Evolutionary conservation across 768 basidiomycete species (phyloP).

Genomic region (Cystofilobasidium capitatum): DNA sequence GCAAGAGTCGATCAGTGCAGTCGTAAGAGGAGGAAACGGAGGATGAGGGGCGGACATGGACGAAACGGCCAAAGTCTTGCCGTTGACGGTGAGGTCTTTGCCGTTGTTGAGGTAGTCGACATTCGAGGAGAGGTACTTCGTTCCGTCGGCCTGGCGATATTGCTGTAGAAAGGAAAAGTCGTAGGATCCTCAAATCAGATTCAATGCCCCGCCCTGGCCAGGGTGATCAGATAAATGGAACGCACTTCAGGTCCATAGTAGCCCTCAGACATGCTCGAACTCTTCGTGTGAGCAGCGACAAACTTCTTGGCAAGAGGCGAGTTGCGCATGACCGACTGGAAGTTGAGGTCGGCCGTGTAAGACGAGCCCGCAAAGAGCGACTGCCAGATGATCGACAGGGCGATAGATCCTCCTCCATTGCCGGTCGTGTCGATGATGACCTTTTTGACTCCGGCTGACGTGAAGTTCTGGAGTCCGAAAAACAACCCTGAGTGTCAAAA

Average conservation of each 20-base stretch:
- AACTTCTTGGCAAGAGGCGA: neutral
- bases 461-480: neutral
- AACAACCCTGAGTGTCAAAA: no score
- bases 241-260: neutral
- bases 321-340: neutral
- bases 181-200: no score
- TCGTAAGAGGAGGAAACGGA: neutral
- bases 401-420: constrained; percentile 5
- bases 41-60: neutral
- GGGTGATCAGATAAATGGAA: no score
- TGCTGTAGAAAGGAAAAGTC: neutral
- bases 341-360: neutral
- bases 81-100: neutral
- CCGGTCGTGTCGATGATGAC: constrained; percentile 11
- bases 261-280: neutral
- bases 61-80: neutral
- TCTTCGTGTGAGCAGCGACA: neutral
- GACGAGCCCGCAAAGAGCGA: neutral
- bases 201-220: no score
- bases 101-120: neutral
- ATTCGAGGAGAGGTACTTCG: neutral
- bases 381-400: neutral
- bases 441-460: neutral
- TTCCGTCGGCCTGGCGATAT: neutral
- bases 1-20: neutral